A percentile compares a stretch with the other conserved stretches of the same genome.
Conservation (phyloP, 148 eudicot genomes). For the Chenopodium suecicum region DNA sequence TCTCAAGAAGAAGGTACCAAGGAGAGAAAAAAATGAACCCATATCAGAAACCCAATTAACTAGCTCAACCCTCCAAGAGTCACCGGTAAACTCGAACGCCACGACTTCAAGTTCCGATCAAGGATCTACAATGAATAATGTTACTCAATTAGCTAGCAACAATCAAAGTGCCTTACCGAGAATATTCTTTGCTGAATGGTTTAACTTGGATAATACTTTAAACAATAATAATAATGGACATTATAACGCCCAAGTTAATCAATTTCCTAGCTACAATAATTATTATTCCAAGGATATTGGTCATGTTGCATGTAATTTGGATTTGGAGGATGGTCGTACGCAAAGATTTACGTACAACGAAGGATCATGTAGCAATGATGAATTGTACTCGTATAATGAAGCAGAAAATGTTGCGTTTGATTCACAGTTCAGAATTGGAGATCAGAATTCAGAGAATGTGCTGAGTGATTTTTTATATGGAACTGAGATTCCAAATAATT, state of each 20-base stretch:
- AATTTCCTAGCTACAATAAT: conserved; percentile 3
- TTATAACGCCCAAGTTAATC: conserved; percentile 1
- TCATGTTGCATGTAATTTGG: conserved; percentile 5
- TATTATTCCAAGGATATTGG: background rate
- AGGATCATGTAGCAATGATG: conserved; percentile 19
- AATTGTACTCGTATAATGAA: conserved; percentile 3
- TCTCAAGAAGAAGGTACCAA: conserved; percentile 50
- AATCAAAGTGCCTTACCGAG: conserved; percentile 31
- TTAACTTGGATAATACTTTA: conserved; percentile 23
- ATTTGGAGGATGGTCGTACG: conserved; percentile 18
- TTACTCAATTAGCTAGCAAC: background rate
- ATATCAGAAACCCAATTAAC: background rate
- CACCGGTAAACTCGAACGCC: conserved; percentile 17
- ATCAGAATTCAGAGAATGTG: conserved; percentile 20
- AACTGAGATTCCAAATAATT: conserved; percentile 17
- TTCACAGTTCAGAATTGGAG: conserved; percentile 28
- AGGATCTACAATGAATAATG: background rate
- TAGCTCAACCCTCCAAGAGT: conserved; percentile 9
- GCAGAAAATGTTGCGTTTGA: conserved; percentile 16
- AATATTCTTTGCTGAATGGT: conserved; percentile 44
- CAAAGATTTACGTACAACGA: conserved; percentile 26
- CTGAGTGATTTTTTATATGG: conserved; percentile 26
- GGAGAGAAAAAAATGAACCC: background rate
- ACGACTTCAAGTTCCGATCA: conserved; percentile 27
- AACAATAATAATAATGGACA: background rate